phyloP scores from a whole-genome alignment of 108 stramenopile genomes.

The Cyclotella kingstonii region DNA sequence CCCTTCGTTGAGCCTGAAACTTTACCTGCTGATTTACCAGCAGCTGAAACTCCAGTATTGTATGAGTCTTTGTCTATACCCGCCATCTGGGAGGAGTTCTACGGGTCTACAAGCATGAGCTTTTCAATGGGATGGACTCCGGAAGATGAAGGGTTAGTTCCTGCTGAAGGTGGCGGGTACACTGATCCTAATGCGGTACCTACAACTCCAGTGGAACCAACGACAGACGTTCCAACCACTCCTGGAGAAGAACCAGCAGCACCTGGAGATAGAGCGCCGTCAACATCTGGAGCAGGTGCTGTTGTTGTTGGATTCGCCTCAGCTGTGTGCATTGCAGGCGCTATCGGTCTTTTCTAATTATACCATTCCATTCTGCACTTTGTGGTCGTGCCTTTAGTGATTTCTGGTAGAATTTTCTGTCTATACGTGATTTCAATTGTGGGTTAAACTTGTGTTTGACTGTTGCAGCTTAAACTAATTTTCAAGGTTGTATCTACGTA shows the following conservation, averaged over 20 bases:
- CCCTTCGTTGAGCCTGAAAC: background rate
- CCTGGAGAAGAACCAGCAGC: background rate
- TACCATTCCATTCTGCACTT: too few relatives aligned
- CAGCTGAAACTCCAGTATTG: background rate
- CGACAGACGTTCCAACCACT: background rate
- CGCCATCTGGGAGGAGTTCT: background rate
- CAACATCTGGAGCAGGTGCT: background rate
- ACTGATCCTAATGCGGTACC: too few relatives aligned
- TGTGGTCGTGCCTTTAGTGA: too few relatives aligned
- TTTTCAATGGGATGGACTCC: conserved; percentile 1
- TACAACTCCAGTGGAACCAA: too few relatives aligned
- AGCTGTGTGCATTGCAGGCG: background rate
- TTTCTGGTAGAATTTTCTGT: too few relatives aligned
- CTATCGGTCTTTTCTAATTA: conserved; percentile 10
- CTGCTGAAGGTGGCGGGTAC: conserved; percentile 2
- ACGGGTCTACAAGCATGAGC: conserved; percentile 2
- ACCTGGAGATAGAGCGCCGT: background rate
- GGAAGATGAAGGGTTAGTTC: background rate
- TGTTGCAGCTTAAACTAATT: too few relatives aligned
- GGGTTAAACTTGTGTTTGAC: too few relatives aligned
- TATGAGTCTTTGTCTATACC: conserved; percentile 8
- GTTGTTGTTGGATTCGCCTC: background rate
- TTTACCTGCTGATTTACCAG: background rate
- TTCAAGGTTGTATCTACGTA: too few relatives aligned
- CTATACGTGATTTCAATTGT: too few relatives aligned